Evolutionary conservation across 2,329 filamentous ascomycete species (phyloP), one percentile per base, ranked within the genome.

Genomic region (Arthrobotrys sphaeroides): DNA sequence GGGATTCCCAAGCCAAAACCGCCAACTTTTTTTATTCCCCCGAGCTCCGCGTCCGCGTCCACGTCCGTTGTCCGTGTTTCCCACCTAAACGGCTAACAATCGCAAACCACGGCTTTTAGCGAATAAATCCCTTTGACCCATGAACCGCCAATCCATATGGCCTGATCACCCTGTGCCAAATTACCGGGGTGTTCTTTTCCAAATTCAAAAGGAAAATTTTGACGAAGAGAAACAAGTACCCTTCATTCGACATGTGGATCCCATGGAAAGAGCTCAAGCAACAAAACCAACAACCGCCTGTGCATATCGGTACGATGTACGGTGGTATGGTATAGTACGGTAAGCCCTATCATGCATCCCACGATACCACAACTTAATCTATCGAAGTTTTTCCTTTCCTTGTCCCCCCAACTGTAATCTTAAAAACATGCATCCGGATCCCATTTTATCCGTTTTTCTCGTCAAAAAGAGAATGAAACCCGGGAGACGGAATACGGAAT

Each of bases 31-130:
- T 57, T 66, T 65, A 57, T 66, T 74, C n/a, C 62, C 26, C 70
- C 70, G 70, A 74, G 70, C 70, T 74, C 70, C 70, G 70, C 38
- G 55, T 53, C 42, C 26, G 13, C 26, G 28, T 53, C 26, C 28
- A 16, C n/a, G 26, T 53, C 28, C n/a, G n/a, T n/a, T n/a, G n/a
- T n/a, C n/a, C n/a, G n/a, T n/a, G 31, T 18, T 57, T 49, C 38
- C 28, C 16, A 16, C 24, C 13, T 31, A n/a, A n/a, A n/a, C n/a
- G n/a, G n/a, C 5, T 22, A 28, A 57, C 42, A 26, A 38, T n/a
- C 16, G 38, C 31, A 31, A 55, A n/a, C 51, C 31, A 13, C 51
- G 51, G 51, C 51, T 38, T 38, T 55, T 55, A 55, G 51, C 51
- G 51, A 60, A 60, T 42, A 38, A 24, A 28, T 12, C 33, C 22